Evolutionary conservation across 306 rosid species (phyloP).

Genomic region (Begonia fuchsioides): DNA sequence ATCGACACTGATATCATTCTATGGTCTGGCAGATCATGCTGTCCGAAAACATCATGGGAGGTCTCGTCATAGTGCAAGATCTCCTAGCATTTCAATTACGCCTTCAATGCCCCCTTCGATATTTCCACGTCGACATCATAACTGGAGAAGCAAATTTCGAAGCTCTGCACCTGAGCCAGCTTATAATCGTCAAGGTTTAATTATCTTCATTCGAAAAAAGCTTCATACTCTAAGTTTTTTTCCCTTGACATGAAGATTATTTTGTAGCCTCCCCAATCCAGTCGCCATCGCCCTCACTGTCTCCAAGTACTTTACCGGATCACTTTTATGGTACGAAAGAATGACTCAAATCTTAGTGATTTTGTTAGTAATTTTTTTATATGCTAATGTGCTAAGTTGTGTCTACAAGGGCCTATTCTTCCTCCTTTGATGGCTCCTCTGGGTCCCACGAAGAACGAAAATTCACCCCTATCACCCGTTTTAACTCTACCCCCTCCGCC

Average conservation of each 20-base stretch:
- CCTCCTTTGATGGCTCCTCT: conserved; percentile 51
- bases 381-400: conserved; percentile 13
- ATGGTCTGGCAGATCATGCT: conserved; percentile 17
- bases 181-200: conserved; percentile 41
- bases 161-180: conserved; percentile 25
- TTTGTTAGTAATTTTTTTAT: conserved; percentile 10
- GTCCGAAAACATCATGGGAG: conserved; percentile 14
- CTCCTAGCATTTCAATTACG: conserved; percentile 37
- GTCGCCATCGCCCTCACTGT: conserved; percentile 39
- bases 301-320: conserved; percentile 28
- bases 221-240: conserved; percentile 7
- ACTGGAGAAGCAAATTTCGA: conserved; percentile 20
- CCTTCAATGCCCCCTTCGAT: conserved; percentile 38
- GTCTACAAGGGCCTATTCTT: conserved; percentile 38
- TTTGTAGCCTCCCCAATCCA: conserved; percentile 21
- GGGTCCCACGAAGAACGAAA: conserved; percentile 39
- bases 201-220: background rate
- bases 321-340: conserved; percentile 36
- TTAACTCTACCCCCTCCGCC: conserved; percentile 81
- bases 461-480: conserved; percentile 51
- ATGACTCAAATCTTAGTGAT: background rate
- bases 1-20: too few species aligned
- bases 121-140: conserved; percentile 27
- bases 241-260: conserved; percentile 4
- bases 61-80: conserved; percentile 16